Evolutionary conservation across 2,329 filamentous ascomycete genomes (phyloP), one percentile per base, ranked within the genome.

Genomic region (Xylaria sp.): DNA sequence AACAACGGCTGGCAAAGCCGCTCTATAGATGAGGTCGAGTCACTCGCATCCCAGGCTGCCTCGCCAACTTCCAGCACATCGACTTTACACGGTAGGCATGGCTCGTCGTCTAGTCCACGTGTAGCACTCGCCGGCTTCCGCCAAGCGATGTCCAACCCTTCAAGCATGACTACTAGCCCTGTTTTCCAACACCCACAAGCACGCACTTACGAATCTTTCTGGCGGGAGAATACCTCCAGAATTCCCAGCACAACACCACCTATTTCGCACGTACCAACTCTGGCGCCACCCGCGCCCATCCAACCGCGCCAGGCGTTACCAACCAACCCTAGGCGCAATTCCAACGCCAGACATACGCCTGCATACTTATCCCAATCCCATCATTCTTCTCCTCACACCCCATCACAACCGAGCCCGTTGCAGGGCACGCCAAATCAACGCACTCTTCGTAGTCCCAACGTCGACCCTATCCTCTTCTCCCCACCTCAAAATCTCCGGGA

Each of bases 1-100:
- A 93, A 93, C 78, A 90, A 97, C 77, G 93, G 93, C 67, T 96
- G 94, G 91, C 92, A 97, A 80, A 87, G 90, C 59, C 89, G 91
- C 71, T 89, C 89, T 20, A 88, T 96, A 66, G 90, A 92, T 64
- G 92, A 95, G 79, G 88, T 95, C 36, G 93, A 95, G 80, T 88
- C 88, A 56, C 81, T 93, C 48, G 88, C 92, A 10, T 93, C 92
- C 1, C 89, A 91, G 63, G 86, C 86, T 66, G 87, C 84, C 23
- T 93, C 91, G 0, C 89, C 90, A 31, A 82, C 85, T 40, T 85
- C 90, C 58, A 86, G 86, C 79, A 82, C 85, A 66, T 86, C 88
- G 33, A 86, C 87, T 64, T 74, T 89, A 71, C 81, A 88, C 73
- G 80, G 84, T 66, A 81, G 84, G 59, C 81, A 84, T 57, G 84